Base-by-base conservation (phyloP, 192 early-diverging fungal species). In the Hyaloraphidium curvatum region DNA sequence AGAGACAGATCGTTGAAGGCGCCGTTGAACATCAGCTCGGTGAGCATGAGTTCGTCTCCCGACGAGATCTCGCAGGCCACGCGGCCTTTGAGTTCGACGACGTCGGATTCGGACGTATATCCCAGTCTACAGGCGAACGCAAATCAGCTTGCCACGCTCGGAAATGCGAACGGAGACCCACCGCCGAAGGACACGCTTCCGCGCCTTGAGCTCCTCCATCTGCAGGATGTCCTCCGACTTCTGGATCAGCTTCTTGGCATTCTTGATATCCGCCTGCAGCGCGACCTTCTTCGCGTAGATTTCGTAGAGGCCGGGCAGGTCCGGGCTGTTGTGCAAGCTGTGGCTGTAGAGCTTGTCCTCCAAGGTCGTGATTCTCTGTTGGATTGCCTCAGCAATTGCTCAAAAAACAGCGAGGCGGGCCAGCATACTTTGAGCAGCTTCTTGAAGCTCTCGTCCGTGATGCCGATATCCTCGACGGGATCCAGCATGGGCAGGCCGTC, bases 31-130 rank as follows among this genome's bases (percentile, higher is more conserved):
- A 97, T 85, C 79, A 97, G 80, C 73, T 97, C 94, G 0, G 91
- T 93, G 56, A 97, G 71, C 54, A 95, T 57, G 39, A 97, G 67
- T 67, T 93, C 90, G 67, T 95, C 91, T 9, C 90, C 94, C 7
- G 84, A 74, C 13, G 82, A 85, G 41, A 97, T 87, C 68, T 97
- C 91, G 59, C 94, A 97, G 2, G 94, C 94, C 2, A 97, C 94
- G 19, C 91, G 81, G 33, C 94, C 94, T 67, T 97, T 97, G 71
- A 95, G 80, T 53, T 91, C 86, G 57, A 97, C 84, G 3, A 93
- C 83, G 63, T 91, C 94, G 17, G 74, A 66, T 0, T 65, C 66
- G 4, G 79, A 81, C 0, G 81, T 88, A 62, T 85, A 95, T 1
- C 86, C 89, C 25, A 97, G 62, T n/a, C n/a, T n/a, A n/a, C n/a